Evolutionary conservation across 2,329 filamentous ascomycete species (phyloP).

Genomic region (Aspergillus terreus): DNA sequence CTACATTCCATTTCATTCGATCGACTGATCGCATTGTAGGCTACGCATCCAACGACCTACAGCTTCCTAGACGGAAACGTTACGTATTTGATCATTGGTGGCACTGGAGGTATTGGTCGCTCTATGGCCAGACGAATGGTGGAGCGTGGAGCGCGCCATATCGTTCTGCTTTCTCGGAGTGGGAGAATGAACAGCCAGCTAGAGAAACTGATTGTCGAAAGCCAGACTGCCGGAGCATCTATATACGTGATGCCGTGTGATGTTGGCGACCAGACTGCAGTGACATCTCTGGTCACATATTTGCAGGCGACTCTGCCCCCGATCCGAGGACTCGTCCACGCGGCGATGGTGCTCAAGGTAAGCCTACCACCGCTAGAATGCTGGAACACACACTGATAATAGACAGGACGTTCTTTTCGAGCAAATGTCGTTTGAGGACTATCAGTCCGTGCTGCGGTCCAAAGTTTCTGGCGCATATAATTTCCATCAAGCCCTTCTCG

Average conservation of each 20-base stretch:
- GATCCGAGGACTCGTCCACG: slow-evolving; percentile 31
- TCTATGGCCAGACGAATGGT: slow-evolving; percentile 9
- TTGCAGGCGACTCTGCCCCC: slow-evolving; percentile 13
- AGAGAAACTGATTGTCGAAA: not conserved
- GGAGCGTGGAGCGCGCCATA: slow-evolving; percentile 6
- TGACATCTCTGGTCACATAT: not conserved
- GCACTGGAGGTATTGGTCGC: slow-evolving; percentile 15
- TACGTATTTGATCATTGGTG: slow-evolving; percentile 15
- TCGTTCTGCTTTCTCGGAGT: slow-evolving; percentile 11
- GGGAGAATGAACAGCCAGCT: not conserved
- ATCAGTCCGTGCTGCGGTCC: slow-evolving; percentile 27
- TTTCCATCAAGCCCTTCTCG: slow-evolving; percentile 23
- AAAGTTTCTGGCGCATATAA: slow-evolving; percentile 37
- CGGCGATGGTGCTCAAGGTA: slow-evolving; percentile 21
- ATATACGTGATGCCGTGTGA: slow-evolving; percentile 22
- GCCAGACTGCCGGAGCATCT: slow-evolving; percentile 6
- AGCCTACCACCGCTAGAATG: not conserved
- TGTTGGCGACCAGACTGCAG: not conserved
- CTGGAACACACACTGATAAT: not conserved
- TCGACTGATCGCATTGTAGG: not conserved
- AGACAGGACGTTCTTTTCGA: slow-evolving; percentile 30
- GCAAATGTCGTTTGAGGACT: slow-evolving; percentile 38
- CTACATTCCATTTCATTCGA: not conserved
- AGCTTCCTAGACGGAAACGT: slow-evolving; percentile 1
- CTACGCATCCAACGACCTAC: slow-evolving; percentile 1